Evolutionary conservation across 139 green algal genomes (phyloP), one percentile per base, ranked within the genome.

Genomic region (Picochlorum sp.): DNA sequence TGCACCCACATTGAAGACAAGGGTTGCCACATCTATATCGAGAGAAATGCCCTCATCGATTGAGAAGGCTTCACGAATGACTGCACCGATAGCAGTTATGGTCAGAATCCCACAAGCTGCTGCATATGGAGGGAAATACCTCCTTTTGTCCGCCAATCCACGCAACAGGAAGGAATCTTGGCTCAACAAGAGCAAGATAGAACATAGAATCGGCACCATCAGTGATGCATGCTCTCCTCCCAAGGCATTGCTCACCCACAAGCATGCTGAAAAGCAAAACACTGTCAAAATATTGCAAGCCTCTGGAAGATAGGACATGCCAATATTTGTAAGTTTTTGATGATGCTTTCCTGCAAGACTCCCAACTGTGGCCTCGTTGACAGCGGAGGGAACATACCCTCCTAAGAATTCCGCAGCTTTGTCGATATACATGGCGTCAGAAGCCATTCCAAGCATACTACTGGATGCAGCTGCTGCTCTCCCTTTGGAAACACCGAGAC

Each of bases 101-200:
- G 51, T n/a, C 9, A 59, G 2, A 30, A n/a, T n/a, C 6, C 51
- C 15, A n/a, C 20, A 18, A 15, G 4, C 49, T 11, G 81, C 76
- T 11, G 68, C 57, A 4, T 62, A 60, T 6, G 81, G 81, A 9
- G 86, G 85, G 45, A 81, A 75, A 76, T 96, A 96, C 11, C 89
- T 77, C 60, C 81, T 70, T 9, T 67, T 51, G 16, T 86, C 68
- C 4, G 70, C 72, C 20, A 96, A 78, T 14, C 67, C 67, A 7
- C 67, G 65, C 28, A 86, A 51, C 21, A 95, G 64, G 18, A 91
- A 62, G 9, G 83, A 74, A 80, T 96, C 88, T 59, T 77, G 66
- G 50, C 63, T 82, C 4, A 96, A 78, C 54, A 96, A 81, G 56
- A 96, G 77, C 70, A 96, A 83, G 37, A 92, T 57, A 3, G 89